Percentiles rank a stretch among this genome's conserved stretches.
phyloP scores from a whole-genome alignment of 208 protist species.

The Leishmania guyanensis region DNA sequence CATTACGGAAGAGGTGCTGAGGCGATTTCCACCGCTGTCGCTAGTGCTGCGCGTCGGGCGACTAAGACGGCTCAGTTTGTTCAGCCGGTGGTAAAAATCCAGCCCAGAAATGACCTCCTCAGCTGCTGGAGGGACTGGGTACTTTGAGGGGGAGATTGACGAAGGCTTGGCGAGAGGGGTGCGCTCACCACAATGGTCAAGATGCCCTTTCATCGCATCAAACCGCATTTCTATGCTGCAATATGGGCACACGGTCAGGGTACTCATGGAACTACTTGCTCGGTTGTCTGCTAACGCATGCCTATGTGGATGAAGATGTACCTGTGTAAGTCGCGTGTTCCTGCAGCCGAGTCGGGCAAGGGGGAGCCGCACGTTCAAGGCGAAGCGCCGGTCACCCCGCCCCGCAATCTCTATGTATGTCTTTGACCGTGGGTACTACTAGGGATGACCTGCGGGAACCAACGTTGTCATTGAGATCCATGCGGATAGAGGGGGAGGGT shows the following conservation, averaged over 20 bases:
- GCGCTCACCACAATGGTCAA: conserved; percentile 34
- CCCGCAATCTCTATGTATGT: neutral
- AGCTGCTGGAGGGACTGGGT: neutral
- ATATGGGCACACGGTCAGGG: conserved; percentile 49
- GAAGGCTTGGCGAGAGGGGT: neutral
- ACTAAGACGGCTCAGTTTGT: conserved; percentile 23
- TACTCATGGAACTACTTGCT: conserved; percentile 30
- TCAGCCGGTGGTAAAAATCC: conserved; percentile 35
- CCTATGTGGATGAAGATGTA: conserved; percentile 1
- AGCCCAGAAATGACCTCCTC: conserved; percentile 15
- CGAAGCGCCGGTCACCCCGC: too few relatives aligned
- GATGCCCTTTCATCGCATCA: conserved; percentile 39
- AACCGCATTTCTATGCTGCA: conserved; percentile 41
- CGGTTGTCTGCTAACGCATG: neutral
- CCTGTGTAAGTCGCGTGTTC: conserved; percentile 2
- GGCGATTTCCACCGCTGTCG: neutral
- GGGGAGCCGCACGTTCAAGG: neutral
- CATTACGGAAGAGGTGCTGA: neutral
- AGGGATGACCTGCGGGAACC: too few relatives aligned
- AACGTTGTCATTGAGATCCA: neutral
- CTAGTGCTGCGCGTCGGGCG: neutral
- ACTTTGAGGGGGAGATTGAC: neutral
- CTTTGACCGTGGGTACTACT: neutral
- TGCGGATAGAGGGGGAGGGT: neutral
- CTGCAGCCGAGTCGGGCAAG: neutral